Evolutionary conservation across 306 rosid genomes (phyloP), one percentile per base, ranked within the genome.

Genomic region (Fragaria ananassa): DNA sequence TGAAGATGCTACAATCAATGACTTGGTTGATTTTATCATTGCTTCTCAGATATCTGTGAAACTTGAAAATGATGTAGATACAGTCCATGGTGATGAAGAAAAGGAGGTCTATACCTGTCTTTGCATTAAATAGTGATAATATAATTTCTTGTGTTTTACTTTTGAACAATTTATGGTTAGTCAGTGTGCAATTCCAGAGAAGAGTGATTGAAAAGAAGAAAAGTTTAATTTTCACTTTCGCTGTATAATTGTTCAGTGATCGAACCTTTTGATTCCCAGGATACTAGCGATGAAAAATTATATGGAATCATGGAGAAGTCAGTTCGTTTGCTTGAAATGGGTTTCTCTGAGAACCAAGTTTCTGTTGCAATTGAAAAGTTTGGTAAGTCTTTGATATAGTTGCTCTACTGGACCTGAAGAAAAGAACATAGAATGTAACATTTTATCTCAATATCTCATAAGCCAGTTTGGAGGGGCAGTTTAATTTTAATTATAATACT

Each of bases 221-320:
- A 58, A 8, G 10, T 49, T 68, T 49, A 39, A 71, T 58, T 56
- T 29, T 23, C 23, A 46, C 31, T 68, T 68, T 31, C 12, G 18
- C 25, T 72, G 41, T 42, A 10, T 42, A 31, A 41, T 27, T 9
- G 42, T 74, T 23, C 42, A 29, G 56, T 53, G 19, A 78, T 21
- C 12, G 23, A 51, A 69, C 76, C 50, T 54, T 71, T 45, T 74
- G 69, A 69, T 76, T 80, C 31, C 35, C 87, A 93, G 97, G 79
- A 57, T 46, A 9, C 56, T 13, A 77, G 8, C 17, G 70, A 81
- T 49, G 98, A 95, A 78, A 84, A 85, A 66, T 85, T 95, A 77
- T 95, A 77, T 80, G 97, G 96, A 74, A 89, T 91, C 51, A 95
- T 92, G 98, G 97, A 87, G 76, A 92, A 87, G 85, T 87, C 97